Evolutionary conservation across 805 yeast genomes (phyloP).

Genomic region (Yarrowia bubula): DNA sequence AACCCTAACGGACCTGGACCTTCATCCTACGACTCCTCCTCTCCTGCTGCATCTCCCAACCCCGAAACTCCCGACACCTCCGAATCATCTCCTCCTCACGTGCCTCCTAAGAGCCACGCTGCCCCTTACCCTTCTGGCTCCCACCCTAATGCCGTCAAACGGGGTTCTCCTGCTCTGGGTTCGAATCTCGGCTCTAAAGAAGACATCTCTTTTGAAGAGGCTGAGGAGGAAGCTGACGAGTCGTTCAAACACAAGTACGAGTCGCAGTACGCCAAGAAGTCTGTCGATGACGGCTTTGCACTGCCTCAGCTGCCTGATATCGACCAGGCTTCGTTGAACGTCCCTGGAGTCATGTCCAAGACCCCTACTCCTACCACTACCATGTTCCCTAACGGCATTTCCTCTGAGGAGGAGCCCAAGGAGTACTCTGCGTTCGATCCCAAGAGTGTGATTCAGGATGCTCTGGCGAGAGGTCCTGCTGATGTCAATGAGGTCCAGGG

Average conservation of each 20-base stretch:
- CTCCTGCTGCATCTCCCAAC: not conserved
- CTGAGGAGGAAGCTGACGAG: conserved; percentile 21
- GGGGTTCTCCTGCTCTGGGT: conserved; percentile 24
- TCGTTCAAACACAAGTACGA: conserved; percentile 24
- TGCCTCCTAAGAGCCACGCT: not conserved
- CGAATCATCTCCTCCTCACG: conserved; percentile 10
- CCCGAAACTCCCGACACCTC: conserved; percentile 1
- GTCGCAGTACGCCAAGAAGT: conserved; percentile 18
- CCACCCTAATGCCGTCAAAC: conserved; percentile 12
- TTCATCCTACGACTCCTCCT: not conserved
- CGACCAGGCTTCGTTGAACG: conserved; percentile 3
- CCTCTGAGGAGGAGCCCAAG: not conserved
- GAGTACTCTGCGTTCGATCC: conserved; percentile 18
- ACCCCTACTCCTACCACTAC: conserved; percentile 11
- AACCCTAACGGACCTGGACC: not conserved
- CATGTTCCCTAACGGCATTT: conserved; percentile 3
- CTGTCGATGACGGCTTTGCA: not conserved
- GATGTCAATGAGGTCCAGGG: conserved; percentile 4
- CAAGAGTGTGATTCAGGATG: conserved; percentile 18
- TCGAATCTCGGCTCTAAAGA: conserved; percentile 5
- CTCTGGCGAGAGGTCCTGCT: conserved; percentile 1
- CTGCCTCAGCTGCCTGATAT: conserved; percentile 16
- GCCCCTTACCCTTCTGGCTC: conserved; percentile 10
- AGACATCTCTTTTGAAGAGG: conserved; percentile 28
- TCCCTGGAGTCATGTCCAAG: conserved; percentile 19